These are phyloP conservation scores for Starmerella apicola DNA, from an alignment of 805 yeast species.

Conservation along the genomic window DNA sequence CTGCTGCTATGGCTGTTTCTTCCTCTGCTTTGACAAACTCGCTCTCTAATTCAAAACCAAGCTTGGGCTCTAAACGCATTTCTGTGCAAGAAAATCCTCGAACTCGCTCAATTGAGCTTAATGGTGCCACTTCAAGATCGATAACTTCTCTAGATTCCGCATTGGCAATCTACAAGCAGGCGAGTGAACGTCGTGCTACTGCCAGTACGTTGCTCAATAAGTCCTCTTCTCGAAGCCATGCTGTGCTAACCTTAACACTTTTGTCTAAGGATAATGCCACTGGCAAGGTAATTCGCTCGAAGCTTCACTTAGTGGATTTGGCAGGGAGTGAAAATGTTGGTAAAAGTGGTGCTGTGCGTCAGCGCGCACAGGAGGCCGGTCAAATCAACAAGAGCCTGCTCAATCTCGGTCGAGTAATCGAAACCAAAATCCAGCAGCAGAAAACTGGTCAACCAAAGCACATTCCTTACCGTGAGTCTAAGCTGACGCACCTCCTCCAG, in stretches of 20 bases:
- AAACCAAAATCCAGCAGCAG: slow-evolving; percentile 28
- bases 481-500: slow-evolving; percentile 63
- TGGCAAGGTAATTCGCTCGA: slow-evolving; percentile 40
- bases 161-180: slow-evolving; percentile 39
- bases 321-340: slow-evolving; percentile 91
- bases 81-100: slow-evolving; percentile 42
- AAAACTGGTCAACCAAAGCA: slow-evolving; percentile 20
- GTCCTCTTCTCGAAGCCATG: slow-evolving; percentile 65
- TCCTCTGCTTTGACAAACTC: too few species aligned
- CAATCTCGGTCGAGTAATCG: slow-evolving; percentile 77
- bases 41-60: too few species aligned
- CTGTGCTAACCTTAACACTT: slow-evolving; percentile 57
- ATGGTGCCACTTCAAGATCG: slow-evolving; percentile 45
- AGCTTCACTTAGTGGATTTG: slow-evolving; percentile 75
- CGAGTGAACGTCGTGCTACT: slow-evolving; percentile 53
- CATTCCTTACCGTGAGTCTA: slow-evolving; percentile 79
- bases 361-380: slow-evolving; percentile 88
- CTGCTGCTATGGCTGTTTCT: too few species aligned
- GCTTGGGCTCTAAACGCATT: slow-evolving; percentile 42
- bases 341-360: slow-evolving; percentile 76
- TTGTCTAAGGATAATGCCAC: slow-evolving; percentile 35
- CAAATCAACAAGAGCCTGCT: slow-evolving; percentile 78
- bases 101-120: slow-evolving; percentile 37
- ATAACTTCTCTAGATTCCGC: slow-evolving; percentile 42
- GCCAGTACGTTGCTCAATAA: slow-evolving; percentile 73